phyloP scores from a whole-genome alignment of 805 yeast species.

The Yamadazyma nakazawae region DNA sequence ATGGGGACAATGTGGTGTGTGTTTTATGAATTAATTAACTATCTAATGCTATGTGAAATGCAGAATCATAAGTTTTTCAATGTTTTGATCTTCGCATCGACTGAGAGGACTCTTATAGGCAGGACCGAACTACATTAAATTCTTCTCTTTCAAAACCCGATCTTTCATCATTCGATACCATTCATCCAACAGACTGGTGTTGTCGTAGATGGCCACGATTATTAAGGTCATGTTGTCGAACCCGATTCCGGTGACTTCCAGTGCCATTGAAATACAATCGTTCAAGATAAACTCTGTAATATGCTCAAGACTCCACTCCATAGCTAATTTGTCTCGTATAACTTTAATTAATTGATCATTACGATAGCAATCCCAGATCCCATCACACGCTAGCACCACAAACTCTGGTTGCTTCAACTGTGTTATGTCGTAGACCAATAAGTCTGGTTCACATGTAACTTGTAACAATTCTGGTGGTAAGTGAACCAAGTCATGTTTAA shows the following conservation, averaged over 20 bases:
- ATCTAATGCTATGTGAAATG: background rate
- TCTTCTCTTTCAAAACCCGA: slow-evolving; percentile 27
- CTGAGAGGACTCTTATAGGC: background rate
- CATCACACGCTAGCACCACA: slow-evolving; percentile 43
- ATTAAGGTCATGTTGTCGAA: slow-evolving; percentile 79
- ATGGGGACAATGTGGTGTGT: too few species aligned
- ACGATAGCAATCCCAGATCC: slow-evolving; percentile 49
- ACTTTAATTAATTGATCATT: slow-evolving; percentile 51
- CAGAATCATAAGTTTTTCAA: slow-evolving; percentile 16
- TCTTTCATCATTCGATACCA: slow-evolving; percentile 59
- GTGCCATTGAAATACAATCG: slow-evolving; percentile 66
- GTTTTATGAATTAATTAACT: background rate
- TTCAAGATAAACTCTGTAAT: slow-evolving; percentile 60
- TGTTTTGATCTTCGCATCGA: slow-evolving; percentile 45
- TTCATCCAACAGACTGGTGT: slow-evolving; percentile 39
- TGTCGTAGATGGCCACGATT: slow-evolving; percentile 59
- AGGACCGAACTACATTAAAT: background rate
- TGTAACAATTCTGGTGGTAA: slow-evolving; percentile 44
- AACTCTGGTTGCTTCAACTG: slow-evolving; percentile 29
- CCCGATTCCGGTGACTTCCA: slow-evolving; percentile 73
- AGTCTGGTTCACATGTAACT: slow-evolving; percentile 44
- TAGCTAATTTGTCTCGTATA: slow-evolving; percentile 54
- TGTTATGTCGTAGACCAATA: slow-evolving; percentile 34
- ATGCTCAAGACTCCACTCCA: slow-evolving; percentile 57
- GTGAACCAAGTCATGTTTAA: slow-evolving; percentile 26